Conservation (phyloP, 2,329 filamentous ascomycete genomes). For the Cercospora sp. region DNA sequence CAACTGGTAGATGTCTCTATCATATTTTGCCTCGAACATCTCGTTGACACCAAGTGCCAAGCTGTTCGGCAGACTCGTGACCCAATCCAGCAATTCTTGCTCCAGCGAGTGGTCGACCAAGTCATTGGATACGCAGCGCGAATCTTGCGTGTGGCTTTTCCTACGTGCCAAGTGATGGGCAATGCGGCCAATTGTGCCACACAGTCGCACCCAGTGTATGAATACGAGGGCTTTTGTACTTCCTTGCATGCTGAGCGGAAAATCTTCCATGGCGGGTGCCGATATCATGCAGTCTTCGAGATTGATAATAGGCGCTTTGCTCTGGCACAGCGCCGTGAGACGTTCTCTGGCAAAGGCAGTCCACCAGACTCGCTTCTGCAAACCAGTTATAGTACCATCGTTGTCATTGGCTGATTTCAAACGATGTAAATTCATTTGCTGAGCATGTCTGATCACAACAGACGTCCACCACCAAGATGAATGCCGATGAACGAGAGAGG, state of each 20-base stretch:
- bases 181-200: not conserved
- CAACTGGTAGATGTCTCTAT: not conserved
- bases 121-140: not conserved
- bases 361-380: not conserved
- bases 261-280: not conserved
- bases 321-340: not conserved
- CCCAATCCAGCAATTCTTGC: not conserved
- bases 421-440: conserved; percentile 14
- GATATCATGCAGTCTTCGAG: not conserved
- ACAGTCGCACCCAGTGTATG: not conserved
- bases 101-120: not conserved
- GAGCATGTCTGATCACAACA: conserved; percentile 14
- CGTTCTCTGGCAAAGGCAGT: not conserved
- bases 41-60: not conserved
- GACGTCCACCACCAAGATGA: conserved; percentile 19
- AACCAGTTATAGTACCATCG: not conserved
- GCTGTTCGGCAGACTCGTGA: not conserved
- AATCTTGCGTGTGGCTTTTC: not conserved
- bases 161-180: not conserved
- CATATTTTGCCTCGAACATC: not conserved
- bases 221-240: not conserved
- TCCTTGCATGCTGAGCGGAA: not conserved
- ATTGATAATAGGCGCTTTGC: not conserved
- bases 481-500: conserved; percentile 12
- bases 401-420: not conserved